These are phyloP conservation scores for Trypethelium eluteriae DNA, from an alignment of 495 filamentous ascomycete species.

Conservation along the genomic window DNA sequence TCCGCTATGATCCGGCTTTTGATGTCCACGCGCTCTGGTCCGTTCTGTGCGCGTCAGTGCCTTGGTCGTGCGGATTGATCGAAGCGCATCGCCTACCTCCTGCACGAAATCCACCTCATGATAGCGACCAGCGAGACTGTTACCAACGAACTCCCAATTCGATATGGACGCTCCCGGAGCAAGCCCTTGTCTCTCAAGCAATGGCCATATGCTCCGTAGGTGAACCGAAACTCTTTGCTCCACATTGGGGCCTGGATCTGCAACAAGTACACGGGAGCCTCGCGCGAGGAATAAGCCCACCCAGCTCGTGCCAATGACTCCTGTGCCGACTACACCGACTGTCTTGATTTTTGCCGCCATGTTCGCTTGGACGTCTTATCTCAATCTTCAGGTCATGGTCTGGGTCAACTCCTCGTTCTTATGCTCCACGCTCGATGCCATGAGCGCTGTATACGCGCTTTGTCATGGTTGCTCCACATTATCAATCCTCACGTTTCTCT, in stretches of 20 bases:
- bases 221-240: conserved; percentile 17
- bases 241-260: conserved; percentile 20
- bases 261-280: conserved; percentile 20
- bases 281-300: conserved; percentile 22
- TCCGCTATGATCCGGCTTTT: conserved; percentile 13
- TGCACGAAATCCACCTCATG: conserved; percentile 26
- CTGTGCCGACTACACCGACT: conserved; percentile 25
- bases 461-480: conserved; percentile 1
- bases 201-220: conserved; percentile 20
- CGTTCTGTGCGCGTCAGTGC: conserved; percentile 8
- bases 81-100: conserved; percentile 18
- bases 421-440: not conserved
- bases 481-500: not conserved
- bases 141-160: conserved; percentile 22
- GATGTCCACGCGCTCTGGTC: conserved; percentile 10
- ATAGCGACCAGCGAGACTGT: conserved; percentile 11
- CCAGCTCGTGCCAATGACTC: conserved; percentile 23
- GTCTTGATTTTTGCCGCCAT: conserved; percentile 17
- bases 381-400: not conserved
- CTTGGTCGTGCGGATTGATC: conserved; percentile 2
- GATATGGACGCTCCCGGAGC: conserved; percentile 14
- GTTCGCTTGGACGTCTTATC: not conserved
- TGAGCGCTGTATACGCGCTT: not conserved
- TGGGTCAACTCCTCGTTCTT: not conserved
- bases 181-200: conserved; percentile 19